Percentiles rank a stretch among this genome's conserved stretches.
Conservation (phyloP, 257 asterid genomes). For the Solanum megistacrolobum region DNA sequence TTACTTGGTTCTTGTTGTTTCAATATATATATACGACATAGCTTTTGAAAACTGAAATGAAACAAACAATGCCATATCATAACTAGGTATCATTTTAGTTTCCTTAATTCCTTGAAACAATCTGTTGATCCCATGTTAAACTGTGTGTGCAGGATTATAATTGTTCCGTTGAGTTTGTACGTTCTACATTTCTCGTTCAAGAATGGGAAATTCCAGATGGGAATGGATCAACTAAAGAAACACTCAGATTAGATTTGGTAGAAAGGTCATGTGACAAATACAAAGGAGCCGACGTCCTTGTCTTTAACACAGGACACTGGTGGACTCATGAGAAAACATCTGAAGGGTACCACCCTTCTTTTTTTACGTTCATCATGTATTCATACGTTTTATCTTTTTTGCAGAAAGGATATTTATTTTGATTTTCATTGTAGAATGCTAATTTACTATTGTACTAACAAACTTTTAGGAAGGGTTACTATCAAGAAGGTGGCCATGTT, state of each 20-base stretch:
- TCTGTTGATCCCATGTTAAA: neutral
- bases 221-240: slow-evolving; percentile 56
- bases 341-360: slow-evolving; percentile 47
- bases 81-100: neutral
- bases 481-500: slow-evolving; percentile 81
- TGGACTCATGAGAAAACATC: slow-evolving; percentile 99
- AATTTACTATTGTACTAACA: neutral
- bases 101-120: neutral
- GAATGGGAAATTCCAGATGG: slow-evolving; percentile 43
- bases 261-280: slow-evolving; percentile 67
- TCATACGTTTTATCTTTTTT: neutral
- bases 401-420: neutral
- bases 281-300: slow-evolving; percentile 70
- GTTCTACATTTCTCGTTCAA: slow-evolving; percentile 82
- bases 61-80: neutral
- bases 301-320: slow-evolving; percentile 98
- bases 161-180: slow-evolving; percentile 78
- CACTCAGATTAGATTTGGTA: slow-evolving; percentile 80
- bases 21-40: neutral
- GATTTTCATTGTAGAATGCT: neutral
- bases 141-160: slow-evolving; percentile 60
- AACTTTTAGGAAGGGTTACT: slow-evolving; percentile 63
- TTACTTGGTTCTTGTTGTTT: neutral
- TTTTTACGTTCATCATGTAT: neutral
- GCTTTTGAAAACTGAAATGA: neutral